Conservation (phyloP, 176 grass and related monocot genomes). For the Bolboschoenus planiculmis region DNA sequence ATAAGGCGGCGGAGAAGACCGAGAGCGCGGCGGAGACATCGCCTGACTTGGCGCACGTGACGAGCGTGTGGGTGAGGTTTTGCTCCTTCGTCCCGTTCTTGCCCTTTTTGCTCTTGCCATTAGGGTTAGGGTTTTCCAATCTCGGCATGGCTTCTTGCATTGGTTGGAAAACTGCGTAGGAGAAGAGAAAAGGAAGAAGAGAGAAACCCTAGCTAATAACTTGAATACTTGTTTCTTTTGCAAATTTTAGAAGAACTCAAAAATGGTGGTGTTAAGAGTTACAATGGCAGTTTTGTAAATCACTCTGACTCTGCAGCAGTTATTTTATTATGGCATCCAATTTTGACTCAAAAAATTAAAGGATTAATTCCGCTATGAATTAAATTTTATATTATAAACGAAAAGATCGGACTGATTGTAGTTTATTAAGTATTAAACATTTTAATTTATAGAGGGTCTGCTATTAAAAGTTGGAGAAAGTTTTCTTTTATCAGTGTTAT, state of each 20-base stretch:
- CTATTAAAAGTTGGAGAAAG: too few relatives aligned
- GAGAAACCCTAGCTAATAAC: neutral
- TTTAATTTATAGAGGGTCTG: too few relatives aligned
- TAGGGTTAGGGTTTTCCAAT: neutral
- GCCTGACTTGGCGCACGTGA: constrained; percentile 22
- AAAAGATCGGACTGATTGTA: too few relatives aligned
- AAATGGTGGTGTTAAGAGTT: neutral
- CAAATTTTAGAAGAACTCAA: neutral
- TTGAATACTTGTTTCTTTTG: neutral
- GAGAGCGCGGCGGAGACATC: constrained; percentile 39
- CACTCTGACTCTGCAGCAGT: too few relatives aligned
- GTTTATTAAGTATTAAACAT: too few relatives aligned
- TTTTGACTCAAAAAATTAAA: too few relatives aligned
- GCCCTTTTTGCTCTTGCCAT: neutral
- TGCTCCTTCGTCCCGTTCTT: constrained; percentile 2
- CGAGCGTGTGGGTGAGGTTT: constrained; percentile 37
- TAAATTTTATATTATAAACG: too few relatives aligned
- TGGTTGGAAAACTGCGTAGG: neutral
- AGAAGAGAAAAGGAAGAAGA: neutral
- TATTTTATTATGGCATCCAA: too few relatives aligned
- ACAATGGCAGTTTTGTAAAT: too few relatives aligned
- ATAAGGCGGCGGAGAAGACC: constrained; percentile 38
- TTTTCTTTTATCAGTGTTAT: too few relatives aligned
- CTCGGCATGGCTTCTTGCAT: neutral
- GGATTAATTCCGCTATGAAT: too few relatives aligned